A percentile compares a stretch with the other conserved stretches of the same genome.
Evolutionary conservation across 2,329 filamentous ascomycete species (phyloP).

Genomic region (Trichoderma koningii): DNA sequence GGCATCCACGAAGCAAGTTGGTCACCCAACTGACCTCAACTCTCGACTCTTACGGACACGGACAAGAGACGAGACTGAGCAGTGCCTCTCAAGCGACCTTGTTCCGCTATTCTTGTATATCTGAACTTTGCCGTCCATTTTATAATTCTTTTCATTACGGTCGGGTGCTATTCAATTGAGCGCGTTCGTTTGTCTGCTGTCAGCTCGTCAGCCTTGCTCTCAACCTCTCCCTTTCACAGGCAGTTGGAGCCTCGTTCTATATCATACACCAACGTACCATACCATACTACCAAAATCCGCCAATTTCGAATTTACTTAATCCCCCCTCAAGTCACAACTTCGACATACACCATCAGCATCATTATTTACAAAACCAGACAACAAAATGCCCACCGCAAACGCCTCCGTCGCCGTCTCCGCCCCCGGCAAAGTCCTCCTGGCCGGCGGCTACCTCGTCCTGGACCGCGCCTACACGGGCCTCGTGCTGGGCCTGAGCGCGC

Average conservation of each 20-base stretch:
- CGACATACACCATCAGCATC: not conserved
- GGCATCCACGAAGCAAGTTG: not conserved
- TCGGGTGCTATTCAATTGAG: no score
- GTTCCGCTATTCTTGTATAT: not conserved
- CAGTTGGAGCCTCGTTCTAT: no score
- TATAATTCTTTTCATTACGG: no score
- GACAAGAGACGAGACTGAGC: not conserved
- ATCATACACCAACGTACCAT: no score
- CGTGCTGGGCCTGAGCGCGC: constrained; percentile 66
- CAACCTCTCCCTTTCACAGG: no score
- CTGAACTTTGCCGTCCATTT: not conserved
- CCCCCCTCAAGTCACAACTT: not conserved
- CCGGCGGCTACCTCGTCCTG: constrained; percentile 92
- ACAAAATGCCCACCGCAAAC: constrained; percentile 31
- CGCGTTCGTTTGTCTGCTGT: no score
- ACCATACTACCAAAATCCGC: no score
- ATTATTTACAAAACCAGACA: no score
- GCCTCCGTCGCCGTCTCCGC: constrained; percentile 71
- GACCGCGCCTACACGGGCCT: constrained; percentile 82
- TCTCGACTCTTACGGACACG: not conserved
- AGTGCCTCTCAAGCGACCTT: not conserved
- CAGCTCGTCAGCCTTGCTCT: no score
- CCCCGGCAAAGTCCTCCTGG: constrained; percentile 92
- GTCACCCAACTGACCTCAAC: not conserved
- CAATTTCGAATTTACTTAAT: no score